A percentile compares a stretch with the other conserved stretches of the same genome.
phyloP scores from a whole-genome alignment of 305 asterid genomes.

The Lippia alba region DNA sequence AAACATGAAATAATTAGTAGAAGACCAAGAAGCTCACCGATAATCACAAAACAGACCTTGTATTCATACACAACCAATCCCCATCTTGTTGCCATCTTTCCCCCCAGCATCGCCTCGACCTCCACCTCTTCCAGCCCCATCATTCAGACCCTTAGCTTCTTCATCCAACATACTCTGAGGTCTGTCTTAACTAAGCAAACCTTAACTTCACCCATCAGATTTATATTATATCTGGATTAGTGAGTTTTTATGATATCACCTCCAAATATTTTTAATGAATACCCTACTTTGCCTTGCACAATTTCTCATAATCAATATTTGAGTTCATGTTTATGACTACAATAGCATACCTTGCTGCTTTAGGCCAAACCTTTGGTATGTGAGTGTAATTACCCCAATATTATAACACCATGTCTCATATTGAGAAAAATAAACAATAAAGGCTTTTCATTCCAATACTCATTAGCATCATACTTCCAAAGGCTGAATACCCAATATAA shows the following conservation, averaged over 20 bases:
- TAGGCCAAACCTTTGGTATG: too few relatives aligned
- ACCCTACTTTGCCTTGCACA: too few relatives aligned
- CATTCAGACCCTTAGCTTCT: conserved; percentile 58
- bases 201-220: too few relatives aligned
- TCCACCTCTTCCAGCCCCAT: conserved; percentile 76
- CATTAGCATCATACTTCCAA: background rate
- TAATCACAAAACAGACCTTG: conserved; percentile 99
- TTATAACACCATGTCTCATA: background rate
- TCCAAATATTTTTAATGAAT: too few relatives aligned
- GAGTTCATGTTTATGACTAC: too few relatives aligned
- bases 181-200: too few relatives aligned
- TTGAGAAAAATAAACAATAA: background rate
- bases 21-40: conserved; percentile 96
- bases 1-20: conserved; percentile 10
- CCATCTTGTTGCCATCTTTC: conserved; percentile 96
- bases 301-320: too few relatives aligned
- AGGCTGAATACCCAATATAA: background rate
- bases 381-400: background rate
- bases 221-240: too few relatives aligned
- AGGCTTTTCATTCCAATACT: background rate
- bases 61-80: conserved; percentile 93
- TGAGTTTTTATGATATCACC: too few relatives aligned
- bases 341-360: too few relatives aligned
- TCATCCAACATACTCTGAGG: too few relatives aligned
- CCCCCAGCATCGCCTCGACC: conserved; percentile 86